Percentiles rank a stretch among this genome's conserved stretches.
These are phyloP conservation scores for Cystofilobasidium ferigula DNA, from an alignment of 768 basidiomycete species.

Conservation along the genomic window DNA sequence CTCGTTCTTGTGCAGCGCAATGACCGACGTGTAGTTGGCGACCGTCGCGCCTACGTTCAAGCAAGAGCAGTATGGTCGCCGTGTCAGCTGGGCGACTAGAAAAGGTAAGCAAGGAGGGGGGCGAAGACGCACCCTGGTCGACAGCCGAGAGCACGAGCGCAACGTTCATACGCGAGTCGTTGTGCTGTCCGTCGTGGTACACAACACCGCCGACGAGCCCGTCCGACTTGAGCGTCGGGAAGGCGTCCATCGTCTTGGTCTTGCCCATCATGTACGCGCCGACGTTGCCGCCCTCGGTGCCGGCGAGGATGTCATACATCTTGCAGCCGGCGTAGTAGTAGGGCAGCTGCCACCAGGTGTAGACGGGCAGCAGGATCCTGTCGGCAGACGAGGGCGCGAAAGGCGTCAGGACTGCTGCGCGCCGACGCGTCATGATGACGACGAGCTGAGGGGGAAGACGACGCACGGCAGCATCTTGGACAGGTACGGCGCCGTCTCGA, in stretches of 20 bases:
- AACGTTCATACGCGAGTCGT: constrained; percentile 96
- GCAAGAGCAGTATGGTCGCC: neutral
- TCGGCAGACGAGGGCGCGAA: neutral
- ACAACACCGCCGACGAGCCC: constrained; percentile 89
- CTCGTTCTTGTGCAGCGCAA: constrained; percentile 54
- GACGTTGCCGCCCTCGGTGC: constrained; percentile 65
- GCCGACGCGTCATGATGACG: no score
- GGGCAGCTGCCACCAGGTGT: constrained; percentile 95
- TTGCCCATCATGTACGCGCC: constrained; percentile 80
- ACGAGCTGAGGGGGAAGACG: neutral
- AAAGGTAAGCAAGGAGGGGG: constrained; percentile 33
- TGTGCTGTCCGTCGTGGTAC: constrained; percentile 98
- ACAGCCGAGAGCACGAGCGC: constrained; percentile 90
- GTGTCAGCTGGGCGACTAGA: neutral
- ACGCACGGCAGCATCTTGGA: constrained; percentile 70
- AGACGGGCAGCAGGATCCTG: constrained; percentile 84
- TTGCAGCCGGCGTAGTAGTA: constrained; percentile 95
- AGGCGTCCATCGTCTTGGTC: constrained; percentile 82
- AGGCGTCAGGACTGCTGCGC: neutral
- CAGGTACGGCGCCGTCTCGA: constrained; percentile 90
- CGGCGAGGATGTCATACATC: constrained; percentile 88
- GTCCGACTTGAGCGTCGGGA: constrained; percentile 89
- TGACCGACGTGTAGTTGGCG: constrained; percentile 83
- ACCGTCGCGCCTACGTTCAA: constrained; percentile 51
- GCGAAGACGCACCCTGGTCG: no score